phyloP scores from a whole-genome alignment of 1,284 basidiomycete species.

The Moesziomyces sp. region DNA sequence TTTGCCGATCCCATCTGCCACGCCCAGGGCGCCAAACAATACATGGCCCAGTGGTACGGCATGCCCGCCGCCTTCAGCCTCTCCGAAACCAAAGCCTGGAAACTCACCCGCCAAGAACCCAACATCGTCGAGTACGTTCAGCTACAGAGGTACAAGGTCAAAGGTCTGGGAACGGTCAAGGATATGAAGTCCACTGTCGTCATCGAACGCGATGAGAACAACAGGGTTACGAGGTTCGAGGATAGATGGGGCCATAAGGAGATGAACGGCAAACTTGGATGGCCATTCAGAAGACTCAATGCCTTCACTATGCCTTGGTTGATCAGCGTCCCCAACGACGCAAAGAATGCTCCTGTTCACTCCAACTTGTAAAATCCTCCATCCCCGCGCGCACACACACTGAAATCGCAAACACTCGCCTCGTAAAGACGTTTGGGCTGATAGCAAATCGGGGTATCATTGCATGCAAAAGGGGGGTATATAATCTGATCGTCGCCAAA shows the following conservation, averaged over 20 bases:
- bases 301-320: conserved; percentile 22
- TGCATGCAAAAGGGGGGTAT: not conserved
- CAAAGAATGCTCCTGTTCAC: conserved; percentile 1
- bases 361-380: conserved; percentile 1
- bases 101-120: conserved; percentile 72
- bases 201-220: conserved; percentile 75
- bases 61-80: conserved; percentile 74
- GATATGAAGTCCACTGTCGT: conserved; percentile 75
- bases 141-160: conserved; percentile 73
- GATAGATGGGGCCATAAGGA: conserved; percentile 73
- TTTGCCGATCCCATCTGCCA: conserved; percentile 71
- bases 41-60: conserved; percentile 73
- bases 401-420: not conserved
- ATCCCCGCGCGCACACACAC: not conserved
- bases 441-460: not conserved
- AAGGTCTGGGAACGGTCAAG: conserved; percentile 70
- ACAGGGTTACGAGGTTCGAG: conserved; percentile 74
- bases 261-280: conserved; percentile 6
- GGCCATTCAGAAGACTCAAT: conserved; percentile 41
- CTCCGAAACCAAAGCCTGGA: conserved; percentile 72
- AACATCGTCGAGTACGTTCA: conserved; percentile 75
- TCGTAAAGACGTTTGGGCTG: too few species aligned
- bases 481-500: too few species aligned
- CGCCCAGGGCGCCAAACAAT: conserved; percentile 20
- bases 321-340: conserved; percentile 22